Base-by-base conservation (phyloP, 768 basidiomycete genomes). In the Pisolithus sp. region DNA sequence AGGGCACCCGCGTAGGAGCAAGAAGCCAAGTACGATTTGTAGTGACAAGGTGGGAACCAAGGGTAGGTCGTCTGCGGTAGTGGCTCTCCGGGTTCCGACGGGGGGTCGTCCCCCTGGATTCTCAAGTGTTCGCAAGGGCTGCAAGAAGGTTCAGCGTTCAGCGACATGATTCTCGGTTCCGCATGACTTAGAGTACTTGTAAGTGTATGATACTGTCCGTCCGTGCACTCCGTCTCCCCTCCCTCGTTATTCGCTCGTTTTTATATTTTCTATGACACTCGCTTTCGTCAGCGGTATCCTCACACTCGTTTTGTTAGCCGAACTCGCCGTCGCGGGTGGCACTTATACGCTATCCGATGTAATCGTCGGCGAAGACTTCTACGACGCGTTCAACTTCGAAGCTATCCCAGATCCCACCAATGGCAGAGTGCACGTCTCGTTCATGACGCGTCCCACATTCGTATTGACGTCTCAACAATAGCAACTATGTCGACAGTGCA, bases 371-470 rank as follows among this genome's bases (percentile, higher is more conserved):
- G 39, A 62, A 6, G 52, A 38, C 28, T 73, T 73, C 54, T 62
- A 68, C 31, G 37, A 28, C 43, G 54, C 59, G 20, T 73, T 73
- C 59, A 57, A 39, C 48, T 71, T 65, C 38, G 61, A 72, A 31
- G 63, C 63, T 20, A 65, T 70, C 42, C 24, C 64, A 1, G 71
- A 73, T 51, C 71, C 73, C 5, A 73, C 73, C 18, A 2, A 58
- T 15, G 73, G 71, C n/a, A 57, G 69, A 15, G 71, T 72, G 67
- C 69, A 57, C 20, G 67, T 60, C 12, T 15, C 40, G 30, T 24
- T 18, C n/a, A 37, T 50, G 21, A 28, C 15, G 9, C 20, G 24
- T 24, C 39, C 17, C 36, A n/a, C 40, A 48, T 9, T 46, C 24
- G 41, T 18, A 6, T 18, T 53, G 24, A 31, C n/a, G 7, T 5